Evolutionary conservation across 805 yeast genomes (phyloP).

Genomic region (Candida suzukii): DNA sequence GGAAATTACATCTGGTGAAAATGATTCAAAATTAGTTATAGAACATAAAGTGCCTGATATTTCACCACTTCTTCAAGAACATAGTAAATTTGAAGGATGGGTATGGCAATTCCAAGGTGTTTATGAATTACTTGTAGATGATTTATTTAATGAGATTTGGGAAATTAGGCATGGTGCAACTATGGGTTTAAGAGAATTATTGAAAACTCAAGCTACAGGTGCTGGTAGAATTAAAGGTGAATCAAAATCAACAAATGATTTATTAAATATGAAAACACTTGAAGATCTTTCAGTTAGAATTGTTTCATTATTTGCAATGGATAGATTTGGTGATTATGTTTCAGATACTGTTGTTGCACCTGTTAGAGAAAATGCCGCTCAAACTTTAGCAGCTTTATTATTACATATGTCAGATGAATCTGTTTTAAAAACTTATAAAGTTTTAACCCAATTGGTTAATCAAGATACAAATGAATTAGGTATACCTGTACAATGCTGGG

Average conservation of each 20-base stretch:
- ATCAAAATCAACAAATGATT: slow-evolving; percentile 52
- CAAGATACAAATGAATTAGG: slow-evolving; percentile 45
- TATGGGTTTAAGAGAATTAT: slow-evolving; percentile 81
- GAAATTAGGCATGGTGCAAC: slow-evolving; percentile 95
- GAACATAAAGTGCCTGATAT: slow-evolving; percentile 66
- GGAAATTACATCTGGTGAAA: slow-evolving; percentile 68
- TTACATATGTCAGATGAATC: slow-evolving; percentile 60
- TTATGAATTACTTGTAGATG: slow-evolving; percentile 71
- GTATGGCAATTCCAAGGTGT: slow-evolving; percentile 96
- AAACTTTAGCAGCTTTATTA: slow-evolving; percentile 81
- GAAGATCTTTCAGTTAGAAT: slow-evolving; percentile 86
- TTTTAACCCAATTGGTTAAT: slow-evolving; percentile 60
- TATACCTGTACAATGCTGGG: slow-evolving; percentile 67
- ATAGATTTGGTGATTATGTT: slow-evolving; percentile 94
- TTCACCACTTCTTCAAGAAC: slow-evolving; percentile 63
- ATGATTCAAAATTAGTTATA: slow-evolving; percentile 75
- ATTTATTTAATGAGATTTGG: slow-evolving; percentile 83
- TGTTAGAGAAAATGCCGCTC: slow-evolving; percentile 94
- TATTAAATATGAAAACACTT: slow-evolving; percentile 57
- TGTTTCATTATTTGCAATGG: slow-evolving; percentile 82
- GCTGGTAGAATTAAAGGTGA: slow-evolving; percentile 77
- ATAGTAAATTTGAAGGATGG: slow-evolving; percentile 61
- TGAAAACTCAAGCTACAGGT: slow-evolving; percentile 73
- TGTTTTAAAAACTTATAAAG: slow-evolving; percentile 55
- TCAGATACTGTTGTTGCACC: slow-evolving; percentile 98